phyloP scores from a whole-genome alignment of 2,329 filamentous ascomycete species.

The Reticulascus tulasneorum region DNA sequence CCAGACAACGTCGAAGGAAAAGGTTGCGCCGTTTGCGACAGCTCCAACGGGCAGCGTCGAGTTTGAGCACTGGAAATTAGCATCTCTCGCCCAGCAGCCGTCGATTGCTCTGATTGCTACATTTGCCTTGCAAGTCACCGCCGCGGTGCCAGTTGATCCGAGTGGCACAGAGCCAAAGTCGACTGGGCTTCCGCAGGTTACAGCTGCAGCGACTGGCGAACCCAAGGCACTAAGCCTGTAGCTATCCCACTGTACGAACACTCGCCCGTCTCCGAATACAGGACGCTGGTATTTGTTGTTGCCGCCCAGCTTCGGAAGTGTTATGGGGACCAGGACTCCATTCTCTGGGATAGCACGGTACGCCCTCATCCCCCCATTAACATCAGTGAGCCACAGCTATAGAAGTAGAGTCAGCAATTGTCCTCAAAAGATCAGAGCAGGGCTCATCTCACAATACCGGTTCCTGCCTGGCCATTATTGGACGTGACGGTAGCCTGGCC shows the following conservation, averaged over 20 bases:
- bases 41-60: conserved; percentile 31
- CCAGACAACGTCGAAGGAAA: conserved; percentile 37
- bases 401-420: neutral
- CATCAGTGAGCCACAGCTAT: conserved; percentile 33
- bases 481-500: conserved; percentile 32
- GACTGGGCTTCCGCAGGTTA: conserved; percentile 34
- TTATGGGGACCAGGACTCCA: conserved; percentile 28
- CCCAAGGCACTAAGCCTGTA: conserved; percentile 29
- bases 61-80: conserved; percentile 30
- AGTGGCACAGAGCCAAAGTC: conserved; percentile 33
- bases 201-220: conserved; percentile 35
- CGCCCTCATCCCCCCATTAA: conserved; percentile 31
- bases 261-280: conserved; percentile 34
- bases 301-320: conserved; percentile 30
- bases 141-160: conserved; percentile 23
- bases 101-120: conserved; percentile 31
- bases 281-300: conserved; percentile 35
- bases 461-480: conserved; percentile 28
- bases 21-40: conserved; percentile 28
- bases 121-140: conserved; percentile 31
- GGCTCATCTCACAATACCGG: conserved; percentile 22
- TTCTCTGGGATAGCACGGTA: conserved; percentile 35
- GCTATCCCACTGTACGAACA: conserved; percentile 28
- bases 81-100: conserved; percentile 29
- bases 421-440: neutral